Evolutionary conservation across 179 eudicot genomes (phyloP).

Genomic region (Vitellaria paradoxa): DNA sequence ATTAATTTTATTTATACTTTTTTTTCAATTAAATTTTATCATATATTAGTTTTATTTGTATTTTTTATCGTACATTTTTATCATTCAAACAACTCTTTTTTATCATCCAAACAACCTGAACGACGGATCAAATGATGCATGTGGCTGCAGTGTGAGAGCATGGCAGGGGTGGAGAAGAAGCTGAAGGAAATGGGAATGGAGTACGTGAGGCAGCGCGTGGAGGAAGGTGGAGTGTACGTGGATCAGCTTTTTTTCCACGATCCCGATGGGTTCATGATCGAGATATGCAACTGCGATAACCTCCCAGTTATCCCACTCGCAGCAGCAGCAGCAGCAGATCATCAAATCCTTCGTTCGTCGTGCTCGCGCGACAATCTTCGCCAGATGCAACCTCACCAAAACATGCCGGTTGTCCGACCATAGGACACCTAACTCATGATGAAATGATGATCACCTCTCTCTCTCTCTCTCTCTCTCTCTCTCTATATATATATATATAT

Average conservation of each 20-base stretch:
- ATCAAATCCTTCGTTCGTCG: conserved; percentile 37
- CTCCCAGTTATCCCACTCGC: conserved; percentile 70
- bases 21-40: too few relatives aligned
- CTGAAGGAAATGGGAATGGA: conserved; percentile 72
- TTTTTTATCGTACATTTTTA: too few relatives aligned
- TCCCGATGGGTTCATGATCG: conserved; percentile 98
- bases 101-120: too few relatives aligned
- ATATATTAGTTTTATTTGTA: too few relatives aligned
- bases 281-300: conserved; percentile 88
- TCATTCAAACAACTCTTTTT: too few relatives aligned
- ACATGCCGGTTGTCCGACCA: conserved; percentile 20
- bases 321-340: too few relatives aligned
- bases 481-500: too few relatives aligned
- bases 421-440: not conserved
- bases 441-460: too few relatives aligned
- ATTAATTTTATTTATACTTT: too few relatives aligned
- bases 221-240: conserved; percentile 79
- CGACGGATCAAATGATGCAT: not conserved
- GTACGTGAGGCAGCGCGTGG: conserved; percentile 57
- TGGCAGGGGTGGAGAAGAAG: conserved; percentile 86
- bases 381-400: conserved; percentile 38
- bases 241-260: conserved; percentile 97
- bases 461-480: too few relatives aligned
- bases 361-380: conserved; percentile 57
- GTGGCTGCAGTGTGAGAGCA: conserved; percentile 74